Evolutionary conservation across 441 rosid genomes (phyloP).

Genomic region (Croton laevigatus): DNA sequence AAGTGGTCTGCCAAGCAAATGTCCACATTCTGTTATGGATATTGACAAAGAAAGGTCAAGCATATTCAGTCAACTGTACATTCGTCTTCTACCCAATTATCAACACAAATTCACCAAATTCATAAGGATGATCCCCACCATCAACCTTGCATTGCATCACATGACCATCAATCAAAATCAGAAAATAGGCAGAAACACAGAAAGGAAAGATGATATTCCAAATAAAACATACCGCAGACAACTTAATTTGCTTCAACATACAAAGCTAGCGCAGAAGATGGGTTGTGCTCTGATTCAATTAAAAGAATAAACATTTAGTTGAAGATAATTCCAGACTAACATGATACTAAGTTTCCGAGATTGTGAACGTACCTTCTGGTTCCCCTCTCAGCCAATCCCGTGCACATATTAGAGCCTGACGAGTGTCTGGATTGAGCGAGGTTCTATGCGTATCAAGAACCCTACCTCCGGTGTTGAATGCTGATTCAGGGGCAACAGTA

Average conservation of each 20-base stretch:
- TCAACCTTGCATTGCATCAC: slow-evolving; percentile 35
- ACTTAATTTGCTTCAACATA: slow-evolving; percentile 36
- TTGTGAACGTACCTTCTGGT: slow-evolving; percentile 46
- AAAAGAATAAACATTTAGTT: slow-evolving; percentile 14
- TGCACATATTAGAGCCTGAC: slow-evolving; percentile 81
- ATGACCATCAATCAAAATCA: slow-evolving; percentile 4
- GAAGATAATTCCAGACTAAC: background rate
- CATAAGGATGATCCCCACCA: slow-evolving; percentile 9
- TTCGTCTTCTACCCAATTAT: slow-evolving; percentile 1
- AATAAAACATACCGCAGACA: slow-evolving; percentile 28
- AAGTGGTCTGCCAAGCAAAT: no score
- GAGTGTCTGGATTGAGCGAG: slow-evolving; percentile 57
- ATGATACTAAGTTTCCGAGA: background rate
- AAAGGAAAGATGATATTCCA: background rate
- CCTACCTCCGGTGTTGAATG: slow-evolving; percentile 52
- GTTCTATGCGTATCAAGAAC: slow-evolving; percentile 54
- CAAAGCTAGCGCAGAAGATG: slow-evolving; percentile 43
- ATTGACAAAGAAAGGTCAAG: no score
- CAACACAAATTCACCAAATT: slow-evolving; percentile 1
- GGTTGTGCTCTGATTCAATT: slow-evolving; percentile 37
- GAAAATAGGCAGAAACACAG: slow-evolving; percentile 3
- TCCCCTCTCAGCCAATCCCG: slow-evolving; percentile 75
- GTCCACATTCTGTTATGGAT: no score
- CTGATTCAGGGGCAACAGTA: slow-evolving; percentile 48
- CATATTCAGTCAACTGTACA: no score